Percentiles rank a stretch among this genome's conserved stretches.
These are phyloP conservation scores for Aureobasidium leucospermi DNA, from an alignment of 2,329 filamentous ascomycete genomes.

Conservation along the genomic window DNA sequence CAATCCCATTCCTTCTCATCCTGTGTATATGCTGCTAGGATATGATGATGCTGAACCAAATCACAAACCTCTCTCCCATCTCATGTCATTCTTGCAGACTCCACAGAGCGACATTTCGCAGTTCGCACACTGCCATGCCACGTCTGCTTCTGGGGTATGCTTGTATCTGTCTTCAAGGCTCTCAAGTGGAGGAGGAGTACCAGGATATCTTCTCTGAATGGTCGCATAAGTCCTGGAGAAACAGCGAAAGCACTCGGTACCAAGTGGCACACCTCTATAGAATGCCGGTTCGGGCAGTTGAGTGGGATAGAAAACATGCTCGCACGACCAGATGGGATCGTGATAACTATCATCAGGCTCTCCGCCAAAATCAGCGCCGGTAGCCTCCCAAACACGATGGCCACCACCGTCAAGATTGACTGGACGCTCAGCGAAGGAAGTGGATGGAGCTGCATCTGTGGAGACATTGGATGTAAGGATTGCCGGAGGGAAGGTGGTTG, in stretches of 20 bases:
- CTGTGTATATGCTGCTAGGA: background rate
- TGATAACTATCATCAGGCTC: conserved; percentile 21
- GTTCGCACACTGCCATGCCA: conserved; percentile 14
- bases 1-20: background rate
- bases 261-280: conserved; percentile 18
- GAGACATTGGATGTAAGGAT: background rate
- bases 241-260: conserved; percentile 22
- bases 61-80: background rate
- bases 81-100: conserved; percentile 10
- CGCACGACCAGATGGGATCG: conserved; percentile 22
- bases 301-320: conserved; percentile 19
- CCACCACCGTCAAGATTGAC: conserved; percentile 14
- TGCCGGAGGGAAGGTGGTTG: background rate
- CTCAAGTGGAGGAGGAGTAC: too few species aligned
- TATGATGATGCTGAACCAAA: background rate
- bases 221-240: conserved; percentile 12
- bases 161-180: background rate
- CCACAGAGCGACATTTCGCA: conserved; percentile 18
- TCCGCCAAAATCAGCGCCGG: conserved; percentile 13
- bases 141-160: background rate
- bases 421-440: background rate
- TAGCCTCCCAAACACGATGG: conserved; percentile 1
- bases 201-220: conserved; percentile 4
- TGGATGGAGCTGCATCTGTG: background rate
- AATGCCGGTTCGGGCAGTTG: conserved; percentile 3